These are phyloP conservation scores for Populus hybrid DNA, from an alignment of 441 rosid genomes.

Conservation along the genomic window DNA sequence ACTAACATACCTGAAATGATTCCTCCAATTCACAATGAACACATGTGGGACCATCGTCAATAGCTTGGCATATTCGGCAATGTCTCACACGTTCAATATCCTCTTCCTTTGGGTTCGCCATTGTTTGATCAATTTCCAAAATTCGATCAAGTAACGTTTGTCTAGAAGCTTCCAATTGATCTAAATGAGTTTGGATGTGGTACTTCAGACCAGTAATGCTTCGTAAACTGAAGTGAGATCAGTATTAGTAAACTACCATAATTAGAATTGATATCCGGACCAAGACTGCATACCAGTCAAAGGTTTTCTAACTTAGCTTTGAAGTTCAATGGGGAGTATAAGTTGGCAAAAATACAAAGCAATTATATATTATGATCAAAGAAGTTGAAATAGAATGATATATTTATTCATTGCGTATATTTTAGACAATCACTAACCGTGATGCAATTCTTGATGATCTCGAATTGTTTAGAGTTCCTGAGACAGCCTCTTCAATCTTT, in stretches of 20 bases:
- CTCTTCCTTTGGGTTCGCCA: constrained; percentile 78
- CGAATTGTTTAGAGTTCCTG: constrained; percentile 62
- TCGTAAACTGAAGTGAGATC: constrained; percentile 54
- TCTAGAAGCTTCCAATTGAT: constrained; percentile 70
- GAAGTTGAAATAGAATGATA: neutral
- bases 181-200: constrained; percentile 83
- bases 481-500: neutral
- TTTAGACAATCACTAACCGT: constrained; percentile 44
- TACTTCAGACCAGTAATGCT: constrained; percentile 70
- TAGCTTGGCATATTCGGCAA: constrained; percentile 64
- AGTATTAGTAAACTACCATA: constrained; percentile 10
- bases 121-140: constrained; percentile 70
- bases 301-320: neutral
- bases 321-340: neutral
- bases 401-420: neutral
- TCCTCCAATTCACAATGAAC: constrained; percentile 86
- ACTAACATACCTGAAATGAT: constrained; percentile 64
- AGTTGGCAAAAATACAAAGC: neutral
- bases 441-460: constrained; percentile 55
- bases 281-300: neutral
- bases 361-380: neutral
- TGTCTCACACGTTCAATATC: constrained; percentile 75
- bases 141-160: constrained; percentile 57
- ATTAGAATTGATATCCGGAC: constrained; percentile 8
- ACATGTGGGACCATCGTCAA: constrained; percentile 80